Percentiles rank a stretch among this genome's conserved stretches.
Evolutionary conservation across 768 basidiomycete genomes (phyloP).

Genomic region (Suillus clintonianus): DNA sequence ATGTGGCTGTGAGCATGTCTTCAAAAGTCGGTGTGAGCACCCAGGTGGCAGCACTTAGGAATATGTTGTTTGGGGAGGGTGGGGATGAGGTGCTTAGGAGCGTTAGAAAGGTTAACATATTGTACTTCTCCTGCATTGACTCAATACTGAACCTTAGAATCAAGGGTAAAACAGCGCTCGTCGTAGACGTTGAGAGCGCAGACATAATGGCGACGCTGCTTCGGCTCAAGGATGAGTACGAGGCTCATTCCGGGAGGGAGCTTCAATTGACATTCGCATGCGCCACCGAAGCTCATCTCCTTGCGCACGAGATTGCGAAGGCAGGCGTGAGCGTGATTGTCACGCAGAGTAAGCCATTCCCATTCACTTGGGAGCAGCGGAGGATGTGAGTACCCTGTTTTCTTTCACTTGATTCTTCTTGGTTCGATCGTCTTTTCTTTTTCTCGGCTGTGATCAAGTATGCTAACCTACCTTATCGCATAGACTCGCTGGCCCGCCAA

Average conservation of each 20-base stretch:
- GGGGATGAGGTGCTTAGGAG: conserved; percentile 29
- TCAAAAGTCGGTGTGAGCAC: conserved; percentile 58
- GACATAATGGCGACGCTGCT: conserved; percentile 76
- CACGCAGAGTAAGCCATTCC: conserved; percentile 61
- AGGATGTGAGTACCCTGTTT: conserved; percentile 49
- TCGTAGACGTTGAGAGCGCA: conserved; percentile 66
- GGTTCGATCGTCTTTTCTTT: not conserved
- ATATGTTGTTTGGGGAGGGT: conserved; percentile 61
- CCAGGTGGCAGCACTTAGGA: conserved; percentile 62
- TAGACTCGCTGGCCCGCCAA: conserved; percentile 71
- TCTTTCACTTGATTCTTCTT: not conserved
- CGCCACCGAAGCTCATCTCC: conserved; percentile 61
- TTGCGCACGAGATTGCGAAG: conserved; percentile 68
- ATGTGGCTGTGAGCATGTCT: conserved; percentile 52
- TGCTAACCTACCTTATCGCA: not conserved
- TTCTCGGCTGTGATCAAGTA: not conserved
- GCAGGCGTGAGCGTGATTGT: conserved; percentile 76
- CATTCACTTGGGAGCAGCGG: conserved; percentile 61
- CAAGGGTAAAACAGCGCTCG: conserved; percentile 64
- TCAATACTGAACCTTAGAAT: not conserved
- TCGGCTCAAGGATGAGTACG: conserved; percentile 67
- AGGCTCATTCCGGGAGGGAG: conserved; percentile 53
- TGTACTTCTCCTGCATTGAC: not conserved
- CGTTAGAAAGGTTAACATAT: conserved; percentile 15
- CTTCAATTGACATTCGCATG: conserved; percentile 67